Conservation (phyloP, 1,284 basidiomycete species). For the Cryptococcus sp. region DNA sequence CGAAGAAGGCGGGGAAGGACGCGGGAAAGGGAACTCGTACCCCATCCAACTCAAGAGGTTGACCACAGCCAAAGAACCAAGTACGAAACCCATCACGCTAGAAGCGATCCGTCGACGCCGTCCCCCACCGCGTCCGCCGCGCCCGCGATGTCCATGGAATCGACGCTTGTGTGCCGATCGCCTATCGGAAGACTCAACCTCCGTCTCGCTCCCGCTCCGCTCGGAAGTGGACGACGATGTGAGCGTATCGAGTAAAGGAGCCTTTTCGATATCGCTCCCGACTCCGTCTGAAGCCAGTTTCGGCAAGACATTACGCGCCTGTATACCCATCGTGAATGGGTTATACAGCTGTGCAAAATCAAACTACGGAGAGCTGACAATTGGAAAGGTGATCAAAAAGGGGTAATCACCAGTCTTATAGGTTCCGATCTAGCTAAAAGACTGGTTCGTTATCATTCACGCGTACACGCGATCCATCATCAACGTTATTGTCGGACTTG, state of each 20-base stretch:
- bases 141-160: too few relatives aligned
- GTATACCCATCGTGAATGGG: slow-evolving; percentile 7
- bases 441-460: slow-evolving; percentile 76
- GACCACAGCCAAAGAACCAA: not conserved
- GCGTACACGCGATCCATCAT: slow-evolving; percentile 1
- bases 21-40: slow-evolving; percentile 31
- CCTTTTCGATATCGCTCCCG: slow-evolving; percentile 13
- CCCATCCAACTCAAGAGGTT: not conserved
- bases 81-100: not conserved
- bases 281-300: not conserved
- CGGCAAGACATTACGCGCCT: slow-evolving; percentile 5
- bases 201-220: not conserved
- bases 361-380: too few relatives aligned
- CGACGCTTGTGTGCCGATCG: too few relatives aligned
- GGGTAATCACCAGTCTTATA: too few relatives aligned
- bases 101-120: too few relatives aligned
- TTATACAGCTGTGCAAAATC: too few relatives aligned
- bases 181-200: too few relatives aligned
- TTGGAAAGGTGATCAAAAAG: too few relatives aligned
- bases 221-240: not conserved
- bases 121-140: too few relatives aligned
- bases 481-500: not conserved
- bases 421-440: slow-evolving; percentile 59
- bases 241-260: slow-evolving; percentile 6
- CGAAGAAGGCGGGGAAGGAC: slow-evolving; percentile 17